These are phyloP conservation scores for Podospora fimiseda DNA, from an alignment of 495 filamentous ascomycete genomes.

Conservation along the genomic window DNA sequence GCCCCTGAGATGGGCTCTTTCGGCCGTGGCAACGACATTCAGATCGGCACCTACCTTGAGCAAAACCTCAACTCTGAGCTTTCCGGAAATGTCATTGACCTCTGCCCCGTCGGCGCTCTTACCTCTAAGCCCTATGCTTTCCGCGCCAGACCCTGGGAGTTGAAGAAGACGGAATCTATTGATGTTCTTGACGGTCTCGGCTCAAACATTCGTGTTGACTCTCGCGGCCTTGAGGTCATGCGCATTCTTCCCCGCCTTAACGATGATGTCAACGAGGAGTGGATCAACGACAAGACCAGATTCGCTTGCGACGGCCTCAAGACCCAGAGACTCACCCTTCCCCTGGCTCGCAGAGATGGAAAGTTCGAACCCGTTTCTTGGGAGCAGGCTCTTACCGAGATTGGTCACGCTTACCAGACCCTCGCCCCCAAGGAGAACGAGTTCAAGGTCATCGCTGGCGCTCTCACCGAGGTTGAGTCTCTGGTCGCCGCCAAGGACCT, in stretches of 20 bases:
- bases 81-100: slow-evolving; percentile 95
- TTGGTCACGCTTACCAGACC: slow-evolving; percentile 66
- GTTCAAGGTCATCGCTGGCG: slow-evolving; percentile 90
- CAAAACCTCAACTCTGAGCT: slow-evolving; percentile 84
- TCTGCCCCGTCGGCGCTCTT: slow-evolving; percentile 93
- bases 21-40: slow-evolving; percentile 91
- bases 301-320: slow-evolving; percentile 97
- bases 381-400: slow-evolving; percentile 88
- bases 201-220: slow-evolving; percentile 89
- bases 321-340: slow-evolving; percentile 89
- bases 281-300: slow-evolving; percentile 97
- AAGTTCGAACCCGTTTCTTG: slow-evolving; percentile 86
- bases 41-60: slow-evolving; percentile 97
- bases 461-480: slow-evolving; percentile 83
- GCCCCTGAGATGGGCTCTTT: slow-evolving; percentile 91
- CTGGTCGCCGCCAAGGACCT: slow-evolving; percentile 96
- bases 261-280: slow-evolving; percentile 97
- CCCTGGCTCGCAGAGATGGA: slow-evolving; percentile 77
- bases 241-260: slow-evolving; percentile 85
- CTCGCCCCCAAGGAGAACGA: slow-evolving; percentile 78
- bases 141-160: slow-evolving; percentile 92
- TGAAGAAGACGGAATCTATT: slow-evolving; percentile 87
- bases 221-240: slow-evolving; percentile 94
- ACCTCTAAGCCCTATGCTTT: slow-evolving; percentile 98
- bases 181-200: slow-evolving; percentile 90